Conservation (phyloP, 2,329 filamentous ascomycete genomes). For the Teratosphaeriaceae sp. region DNA sequence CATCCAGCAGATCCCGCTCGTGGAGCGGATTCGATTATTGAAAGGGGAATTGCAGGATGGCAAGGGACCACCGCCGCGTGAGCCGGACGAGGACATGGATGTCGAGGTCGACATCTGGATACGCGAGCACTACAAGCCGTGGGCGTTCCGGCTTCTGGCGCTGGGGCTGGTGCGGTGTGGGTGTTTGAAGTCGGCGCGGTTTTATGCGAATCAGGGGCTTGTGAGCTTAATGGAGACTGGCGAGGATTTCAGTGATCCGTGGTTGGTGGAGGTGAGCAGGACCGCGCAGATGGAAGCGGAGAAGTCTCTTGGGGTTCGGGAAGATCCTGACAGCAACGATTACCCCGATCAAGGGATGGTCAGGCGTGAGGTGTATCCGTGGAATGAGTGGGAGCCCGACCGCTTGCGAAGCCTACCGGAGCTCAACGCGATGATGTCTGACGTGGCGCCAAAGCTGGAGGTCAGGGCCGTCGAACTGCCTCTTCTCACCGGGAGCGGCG, state of each 20-base stretch:
- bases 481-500: constrained; percentile 42
- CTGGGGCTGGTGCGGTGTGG: constrained; percentile 54
- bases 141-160: constrained; percentile 24
- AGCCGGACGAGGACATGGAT: constrained; percentile 18
- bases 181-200: constrained; percentile 41
- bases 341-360: constrained; percentile 66
- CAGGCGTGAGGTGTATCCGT: constrained; percentile 58
- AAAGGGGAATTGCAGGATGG: constrained; percentile 23
- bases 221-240: constrained; percentile 40
- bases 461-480: constrained; percentile 72
- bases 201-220: neutral
- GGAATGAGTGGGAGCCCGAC: constrained; percentile 56
- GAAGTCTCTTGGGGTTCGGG: too few relatives aligned
- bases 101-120: constrained; percentile 44
- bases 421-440: constrained; percentile 63
- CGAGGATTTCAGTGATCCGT: constrained; percentile 1
- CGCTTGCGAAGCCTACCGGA: constrained; percentile 53
- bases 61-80: constrained; percentile 12
- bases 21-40: constrained; percentile 32
- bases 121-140: constrained; percentile 18
- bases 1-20: constrained; percentile 22
- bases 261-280: neutral
- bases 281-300: neutral
- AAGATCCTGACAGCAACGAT: constrained; percentile 32
- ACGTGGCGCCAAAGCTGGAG: constrained; percentile 73